These are phyloP conservation scores for Blastomyces silverae DNA, from an alignment of 2,329 filamentous ascomycete species.

Conservation along the genomic window DNA sequence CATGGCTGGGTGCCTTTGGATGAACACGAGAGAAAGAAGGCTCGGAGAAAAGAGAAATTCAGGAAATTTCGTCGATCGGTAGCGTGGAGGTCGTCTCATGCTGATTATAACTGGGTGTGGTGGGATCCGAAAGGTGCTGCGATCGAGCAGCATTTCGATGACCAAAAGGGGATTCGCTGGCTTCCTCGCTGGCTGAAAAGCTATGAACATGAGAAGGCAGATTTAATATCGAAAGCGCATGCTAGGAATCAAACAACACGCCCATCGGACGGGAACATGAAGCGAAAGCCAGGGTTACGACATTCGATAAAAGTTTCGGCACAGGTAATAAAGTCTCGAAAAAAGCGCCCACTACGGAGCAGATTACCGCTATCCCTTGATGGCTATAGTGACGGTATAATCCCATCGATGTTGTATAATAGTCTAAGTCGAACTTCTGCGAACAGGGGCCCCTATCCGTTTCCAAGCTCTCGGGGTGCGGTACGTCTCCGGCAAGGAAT, in stretches of 20 bases:
- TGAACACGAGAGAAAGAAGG: slow-evolving; percentile 30
- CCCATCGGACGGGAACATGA: background rate
- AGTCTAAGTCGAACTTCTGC: background rate
- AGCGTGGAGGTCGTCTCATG: slow-evolving; percentile 32
- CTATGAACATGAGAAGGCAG: slow-evolving; percentile 25
- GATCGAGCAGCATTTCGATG: slow-evolving; percentile 19
- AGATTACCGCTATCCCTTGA: slow-evolving; percentile 8
- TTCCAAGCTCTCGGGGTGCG: background rate
- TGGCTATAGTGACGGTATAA: slow-evolving; percentile 1
- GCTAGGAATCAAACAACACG: background rate
- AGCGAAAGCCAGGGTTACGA: background rate
- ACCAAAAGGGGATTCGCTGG: slow-evolving; percentile 22
- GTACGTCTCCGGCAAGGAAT: background rate
- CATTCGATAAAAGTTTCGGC: background rate
- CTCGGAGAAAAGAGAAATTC: slow-evolving; percentile 22
- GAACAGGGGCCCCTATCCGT: background rate
- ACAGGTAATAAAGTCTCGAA: background rate
- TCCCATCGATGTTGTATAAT: slow-evolving; percentile 9
- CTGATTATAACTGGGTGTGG: slow-evolving; percentile 38
- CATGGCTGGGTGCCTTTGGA: slow-evolving; percentile 37
- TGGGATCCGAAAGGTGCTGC: slow-evolving; percentile 34
- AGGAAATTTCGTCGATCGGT: slow-evolving; percentile 25
- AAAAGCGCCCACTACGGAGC: background rate
- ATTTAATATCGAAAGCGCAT: slow-evolving; percentile 27
- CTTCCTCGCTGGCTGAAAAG: slow-evolving; percentile 27